Evolutionary conservation across 1,284 basidiomycete species (phyloP), one percentile per base, ranked within the genome.

Genomic region (Cutaneotrichosporon mucoides): DNA sequence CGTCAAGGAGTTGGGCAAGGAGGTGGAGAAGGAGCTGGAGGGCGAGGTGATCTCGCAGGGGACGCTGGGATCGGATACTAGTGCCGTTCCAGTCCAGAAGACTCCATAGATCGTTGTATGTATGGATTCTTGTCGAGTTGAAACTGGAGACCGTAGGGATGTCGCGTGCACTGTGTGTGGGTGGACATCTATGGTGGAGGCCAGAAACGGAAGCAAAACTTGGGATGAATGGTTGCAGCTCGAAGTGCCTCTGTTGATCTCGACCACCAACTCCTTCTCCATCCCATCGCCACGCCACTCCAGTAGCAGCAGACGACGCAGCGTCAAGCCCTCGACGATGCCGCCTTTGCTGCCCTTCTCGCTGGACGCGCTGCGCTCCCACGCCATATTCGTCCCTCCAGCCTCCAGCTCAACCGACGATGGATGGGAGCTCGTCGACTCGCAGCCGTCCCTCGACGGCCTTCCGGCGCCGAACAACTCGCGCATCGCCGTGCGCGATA

Each of bases 401-500:
- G 54, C 67, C 6, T 55, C 59, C 24, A 56, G 53, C 37, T 55
- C 62, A 24, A 24, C 24, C 24, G 69, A 71, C 24, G 68, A 70
- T 41, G 71, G 66, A 9, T 58, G 75, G 75, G 73, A 76, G 41
- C 67, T 77, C 35, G 66, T 70, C 34, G 75, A 76, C 15, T 13
- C 49, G 6, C 36, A 34, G 11, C 46, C 38, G 15, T 16, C 33
- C 6, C n/a, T n/a, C 13, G 54, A 64, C 13, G 63, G 60, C 7
- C 16, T 57, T 2, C 63, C 60, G 5, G 63, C 57, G 10, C 48
- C 58, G 6, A 57, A 53, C 53, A 60, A 53, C 33, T 53, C 52
- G n/a, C 62, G 84, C 44, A 87, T 93, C 84, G 82, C 85, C 38
- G 78, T 92, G 63, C 87, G 91, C 66, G 90, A 92, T 62, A 85